Evolutionary conservation across 768 basidiomycete genomes (phyloP), one percentile per base, ranked within the genome.

Genomic region (Leccinum obscurum): DNA sequence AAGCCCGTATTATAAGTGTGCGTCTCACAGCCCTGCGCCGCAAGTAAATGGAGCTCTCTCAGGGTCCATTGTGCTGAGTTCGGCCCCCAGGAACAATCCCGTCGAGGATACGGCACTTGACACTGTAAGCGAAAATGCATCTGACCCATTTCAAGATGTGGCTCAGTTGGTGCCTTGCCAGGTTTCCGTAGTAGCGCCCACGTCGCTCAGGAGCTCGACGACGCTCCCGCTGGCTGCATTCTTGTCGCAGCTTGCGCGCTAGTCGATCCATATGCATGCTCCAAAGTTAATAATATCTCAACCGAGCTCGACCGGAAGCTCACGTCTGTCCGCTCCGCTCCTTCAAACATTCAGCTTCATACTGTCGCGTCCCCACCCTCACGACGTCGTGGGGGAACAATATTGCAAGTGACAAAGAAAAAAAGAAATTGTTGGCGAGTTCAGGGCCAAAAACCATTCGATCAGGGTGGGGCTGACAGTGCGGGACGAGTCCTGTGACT

Each of bases 401-500:
- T 41, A n/a, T n/a, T n/a, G n/a, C 34, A 13, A 34, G 34, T n/a
- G n/a, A 44, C n/a, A n/a, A 44, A n/a, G 14, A 13, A n/a, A 15
- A 39, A 9, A 20, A 44, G 20, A 44, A 20, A 20, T 46, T 46
- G n/a, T 46, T 46, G 20, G 10, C 9, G 41, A 44, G 20, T 7
- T 46, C 44, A 46, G 44, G 44, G 44, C 6, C 11, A 17, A 44
- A 20, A 44, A n/a, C 41, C 9, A 44, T 46, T 20, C 17, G n/a
- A 44, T 20, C n/a, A 95, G 41, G 41, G 41, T 44, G 41, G 41
- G 9, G 39, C 39, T 41, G 17, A 41, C 39, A 41, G 39, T 41
- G 39, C 39, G 41, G 41, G 41, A 44, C n/a, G n/a, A 44, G 41
- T 44, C 41, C 4, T n/a, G n/a, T 44, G 41, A 44, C 41, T n/a